Conservation (phyloP, 306 rosid genomes). For the Malus sieversii region DNA sequence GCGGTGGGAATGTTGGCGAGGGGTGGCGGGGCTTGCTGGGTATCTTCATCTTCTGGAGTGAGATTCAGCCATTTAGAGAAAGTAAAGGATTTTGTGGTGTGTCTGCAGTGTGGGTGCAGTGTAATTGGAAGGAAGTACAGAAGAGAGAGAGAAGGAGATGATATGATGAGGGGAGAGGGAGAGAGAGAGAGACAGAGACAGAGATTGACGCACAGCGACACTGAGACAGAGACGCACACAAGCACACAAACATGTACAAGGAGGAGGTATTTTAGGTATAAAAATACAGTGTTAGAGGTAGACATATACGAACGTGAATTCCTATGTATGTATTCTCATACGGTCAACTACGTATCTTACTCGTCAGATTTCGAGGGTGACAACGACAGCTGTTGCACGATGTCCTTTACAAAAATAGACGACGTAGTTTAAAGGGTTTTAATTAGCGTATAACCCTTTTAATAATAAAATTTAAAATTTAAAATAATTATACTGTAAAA, state of each 20-base stretch:
- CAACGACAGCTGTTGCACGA: background rate
- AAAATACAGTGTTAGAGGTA: background rate
- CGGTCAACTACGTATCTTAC: background rate
- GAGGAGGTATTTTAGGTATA: background rate
- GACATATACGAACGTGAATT: background rate
- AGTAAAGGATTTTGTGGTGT: conserved; percentile 6
- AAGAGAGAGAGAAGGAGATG: background rate
- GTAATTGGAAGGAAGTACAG: conserved; percentile 24
- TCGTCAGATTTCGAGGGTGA: background rate
- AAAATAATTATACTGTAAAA: background rate
- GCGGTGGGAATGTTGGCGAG: conserved; percentile 26
- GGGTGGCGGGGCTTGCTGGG: conserved; percentile 28
- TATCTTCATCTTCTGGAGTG: conserved; percentile 52
- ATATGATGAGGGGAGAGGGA: background rate
- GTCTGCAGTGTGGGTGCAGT: conserved; percentile 21
- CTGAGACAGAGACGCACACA: background rate
- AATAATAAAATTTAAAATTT: background rate
- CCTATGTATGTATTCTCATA: background rate
- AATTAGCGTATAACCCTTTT: background rate
- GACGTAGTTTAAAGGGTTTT: background rate
- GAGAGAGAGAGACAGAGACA: background rate
- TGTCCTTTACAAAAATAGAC: background rate
- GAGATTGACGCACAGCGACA: conserved; percentile 11
- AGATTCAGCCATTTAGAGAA: conserved; percentile 38
- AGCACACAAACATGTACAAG: background rate